Base-by-base conservation (phyloP, 2,329 filamentous ascomycete genomes). In the Penicillium brevicompactum region DNA sequence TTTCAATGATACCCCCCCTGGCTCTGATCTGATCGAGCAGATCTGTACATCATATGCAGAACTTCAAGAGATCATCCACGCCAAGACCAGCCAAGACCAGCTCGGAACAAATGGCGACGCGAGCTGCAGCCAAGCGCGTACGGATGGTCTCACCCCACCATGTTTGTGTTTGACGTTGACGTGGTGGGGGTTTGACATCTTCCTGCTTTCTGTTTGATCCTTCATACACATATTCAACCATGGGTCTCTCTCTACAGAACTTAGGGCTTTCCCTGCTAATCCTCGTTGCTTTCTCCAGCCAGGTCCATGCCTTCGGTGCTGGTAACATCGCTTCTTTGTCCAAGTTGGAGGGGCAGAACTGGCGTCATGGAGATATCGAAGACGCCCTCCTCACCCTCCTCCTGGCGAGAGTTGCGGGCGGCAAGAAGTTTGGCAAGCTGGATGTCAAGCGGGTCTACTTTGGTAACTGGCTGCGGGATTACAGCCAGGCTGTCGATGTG, bases 391-490 rank as follows among this genome's bases (percentile, higher is more conserved):
- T 96, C 56, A 87, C 84, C 57, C 80, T 96, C 27, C 76, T 87
- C 45, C 84, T 88, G 71, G 84, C 86, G 42, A 81, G 82, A 57
- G 81, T 82, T 40, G 80, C 82, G 37, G 85, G 84, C 60, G 84
- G 84, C 64, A 92, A 92, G 80, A 95, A 92, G 69, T 96, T 96
- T 76, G 86, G 84, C 79, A 94, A 94, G 78, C 84, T 96, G 68
- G 89, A 87, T 70, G 89, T 96, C 59, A 90, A 92, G 61, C 86
- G 92, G 58, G 90, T 95, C 60, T 97, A 97, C 79, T 97, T 97
- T 78, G 92, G 92, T 61, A 97, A 96, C 79, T 96, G 92, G 92
- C 84, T 96, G 32, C 85, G 86, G 53, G 92, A 97, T 76, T 97
- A 97, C 76, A 94, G 90, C 50, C 92, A 97, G 75, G 92, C 92